Conservation (phyloP, 2,329 filamentous ascomycete genomes). For the Coniochaeta sp. region DNA sequence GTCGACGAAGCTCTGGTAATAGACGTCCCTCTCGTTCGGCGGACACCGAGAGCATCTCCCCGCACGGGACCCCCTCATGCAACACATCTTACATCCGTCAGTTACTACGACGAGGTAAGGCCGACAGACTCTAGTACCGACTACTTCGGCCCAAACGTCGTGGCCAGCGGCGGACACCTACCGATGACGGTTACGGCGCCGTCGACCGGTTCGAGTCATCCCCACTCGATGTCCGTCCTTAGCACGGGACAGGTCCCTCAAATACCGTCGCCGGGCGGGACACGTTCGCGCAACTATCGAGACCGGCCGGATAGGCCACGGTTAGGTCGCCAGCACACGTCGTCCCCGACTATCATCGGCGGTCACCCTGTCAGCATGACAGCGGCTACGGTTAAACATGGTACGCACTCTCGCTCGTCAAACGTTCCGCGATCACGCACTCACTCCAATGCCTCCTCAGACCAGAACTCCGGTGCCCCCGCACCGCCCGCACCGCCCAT, state of each 20-base stretch:
- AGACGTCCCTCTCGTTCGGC: slow-evolving; percentile 63
- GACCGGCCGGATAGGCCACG: slow-evolving; percentile 54
- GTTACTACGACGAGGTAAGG: slow-evolving; percentile 55
- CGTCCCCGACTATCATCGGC: slow-evolving; percentile 66
- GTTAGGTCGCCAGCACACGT: slow-evolving; percentile 65
- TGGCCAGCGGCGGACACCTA: slow-evolving; percentile 26
- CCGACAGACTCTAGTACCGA: slow-evolving; percentile 66
- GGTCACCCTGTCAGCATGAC: slow-evolving; percentile 29
- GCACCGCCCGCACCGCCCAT: slow-evolving; percentile 42
- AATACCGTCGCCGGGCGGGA: slow-evolving; percentile 75
- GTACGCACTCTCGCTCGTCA: slow-evolving; percentile 30
- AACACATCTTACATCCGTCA: slow-evolving; percentile 31
- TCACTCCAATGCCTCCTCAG: slow-evolving; percentile 51
- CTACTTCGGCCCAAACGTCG: slow-evolving; percentile 67
- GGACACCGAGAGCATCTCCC: slow-evolving; percentile 77
- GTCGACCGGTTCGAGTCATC: slow-evolving; percentile 25
- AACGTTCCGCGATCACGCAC: slow-evolving; percentile 45
- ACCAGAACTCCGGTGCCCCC: slow-evolving; percentile 29
- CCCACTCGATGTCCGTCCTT: slow-evolving; percentile 62
- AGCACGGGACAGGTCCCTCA: slow-evolving; percentile 72
- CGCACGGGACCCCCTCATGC: slow-evolving; percentile 40
- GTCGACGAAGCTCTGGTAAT: slow-evolving; percentile 89
- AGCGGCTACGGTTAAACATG: slow-evolving; percentile 25
- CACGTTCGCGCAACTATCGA: slow-evolving; percentile 46
- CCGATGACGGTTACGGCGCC: slow-evolving; percentile 30